Percentiles rank a stretch among this genome's conserved stretches.
Evolutionary conservation across 768 basidiomycete species (phyloP).

Genomic region (Neoboletus magnificus): DNA sequence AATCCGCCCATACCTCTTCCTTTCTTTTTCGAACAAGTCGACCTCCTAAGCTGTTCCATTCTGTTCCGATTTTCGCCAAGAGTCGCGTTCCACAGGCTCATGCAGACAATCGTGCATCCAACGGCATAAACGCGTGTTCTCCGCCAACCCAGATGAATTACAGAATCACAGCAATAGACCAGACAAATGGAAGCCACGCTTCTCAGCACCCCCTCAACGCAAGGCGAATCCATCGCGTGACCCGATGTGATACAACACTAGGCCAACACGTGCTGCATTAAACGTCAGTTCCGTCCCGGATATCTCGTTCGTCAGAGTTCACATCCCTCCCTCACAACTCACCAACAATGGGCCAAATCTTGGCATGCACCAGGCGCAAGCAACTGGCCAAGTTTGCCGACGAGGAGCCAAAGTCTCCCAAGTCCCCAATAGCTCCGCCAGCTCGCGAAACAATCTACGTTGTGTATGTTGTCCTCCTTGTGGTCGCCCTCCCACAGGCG

Average conservation of each 20-base stretch:
- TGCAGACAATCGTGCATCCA: constrained; percentile 3
- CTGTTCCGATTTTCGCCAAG: constrained; percentile 9
- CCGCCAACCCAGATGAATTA: constrained; percentile 9
- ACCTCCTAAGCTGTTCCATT: constrained; percentile 2
- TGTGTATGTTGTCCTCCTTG: constrained; percentile 18
- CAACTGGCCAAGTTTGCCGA: constrained; percentile 24
- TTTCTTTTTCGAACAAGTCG: constrained; percentile 12
- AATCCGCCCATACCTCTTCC: neutral
- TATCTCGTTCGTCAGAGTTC: constrained; percentile 24
- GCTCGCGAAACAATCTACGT: constrained; percentile 28
- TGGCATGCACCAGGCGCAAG: constrained; percentile 26
- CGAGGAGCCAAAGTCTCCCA: constrained; percentile 24
- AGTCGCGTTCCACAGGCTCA: constrained; percentile 4
- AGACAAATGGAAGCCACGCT: constrained; percentile 23
- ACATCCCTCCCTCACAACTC: constrained; percentile 13
- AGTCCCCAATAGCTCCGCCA: constrained; percentile 13
- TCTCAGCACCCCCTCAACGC: constrained; percentile 25
- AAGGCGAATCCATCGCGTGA: constrained; percentile 25
- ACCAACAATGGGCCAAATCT: constrained; percentile 28
- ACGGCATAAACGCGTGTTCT: constrained; percentile 21
- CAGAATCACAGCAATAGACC: constrained; percentile 17
- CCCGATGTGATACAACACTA: constrained; percentile 28
- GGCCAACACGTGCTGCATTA: constrained; percentile 27
- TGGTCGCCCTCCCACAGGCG: neutral
- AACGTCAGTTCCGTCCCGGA: constrained; percentile 26